Percentiles rank a stretch among this genome's conserved stretches.
Conservation (phyloP, 2,329 filamentous ascomycete species). For the Meredithiella fracta region DNA sequence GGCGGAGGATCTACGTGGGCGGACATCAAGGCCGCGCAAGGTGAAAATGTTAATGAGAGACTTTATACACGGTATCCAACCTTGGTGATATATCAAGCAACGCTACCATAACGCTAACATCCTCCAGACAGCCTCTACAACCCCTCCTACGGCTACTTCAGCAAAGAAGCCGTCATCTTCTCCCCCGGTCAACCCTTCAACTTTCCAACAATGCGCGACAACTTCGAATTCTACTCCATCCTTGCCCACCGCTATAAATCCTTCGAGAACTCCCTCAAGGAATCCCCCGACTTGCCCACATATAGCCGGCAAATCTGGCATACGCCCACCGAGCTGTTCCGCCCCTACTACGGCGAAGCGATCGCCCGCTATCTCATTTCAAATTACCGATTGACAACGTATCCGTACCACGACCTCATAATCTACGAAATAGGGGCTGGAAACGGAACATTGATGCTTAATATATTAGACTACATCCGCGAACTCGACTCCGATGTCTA, state of each 20-base stretch:
- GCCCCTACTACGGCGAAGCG: conserved; percentile 90
- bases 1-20: conserved; percentile 54
- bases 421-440: conserved; percentile 99
- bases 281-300: conserved; percentile 44
- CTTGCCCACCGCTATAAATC: conserved; percentile 68
- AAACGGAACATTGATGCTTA: conserved; percentile 93
- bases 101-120: not conserved
- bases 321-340: conserved; percentile 92
- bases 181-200: conserved; percentile 80
- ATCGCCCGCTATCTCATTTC: conserved; percentile 90
- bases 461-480: conserved; percentile 92
- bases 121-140: conserved; percentile 80
- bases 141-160: conserved; percentile 87
- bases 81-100: not conserved
- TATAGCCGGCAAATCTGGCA: conserved; percentile 88
- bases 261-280: conserved; percentile 80
- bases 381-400: conserved; percentile 88
- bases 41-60: conserved; percentile 97
- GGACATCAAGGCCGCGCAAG: conserved; percentile 60
- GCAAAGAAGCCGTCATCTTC: conserved; percentile 93
- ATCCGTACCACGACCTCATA: conserved; percentile 89
- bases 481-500: conserved; percentile 82
- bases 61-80: conserved; percentile 69
- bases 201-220: conserved; percentile 66
- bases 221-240: conserved; percentile 64